phyloP scores from a whole-genome alignment of 345 rosid genomes.

The Eutrema heterophyllum region DNA sequence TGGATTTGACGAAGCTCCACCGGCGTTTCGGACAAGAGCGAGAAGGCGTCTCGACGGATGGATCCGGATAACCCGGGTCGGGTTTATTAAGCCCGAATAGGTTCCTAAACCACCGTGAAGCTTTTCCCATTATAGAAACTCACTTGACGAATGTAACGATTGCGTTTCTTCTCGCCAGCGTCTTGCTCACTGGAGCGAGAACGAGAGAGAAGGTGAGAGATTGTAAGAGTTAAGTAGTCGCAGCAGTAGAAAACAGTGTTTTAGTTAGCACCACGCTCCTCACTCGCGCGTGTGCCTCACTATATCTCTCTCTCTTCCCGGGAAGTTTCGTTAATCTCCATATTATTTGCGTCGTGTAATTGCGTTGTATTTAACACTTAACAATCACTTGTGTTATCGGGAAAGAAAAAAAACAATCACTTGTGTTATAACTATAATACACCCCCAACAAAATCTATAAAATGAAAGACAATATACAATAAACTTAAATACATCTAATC shows the following conservation, averaged over 20 bases:
- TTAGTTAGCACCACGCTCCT: background rate
- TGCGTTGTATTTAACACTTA: too few species aligned
- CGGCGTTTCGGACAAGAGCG: slow-evolving; percentile 45
- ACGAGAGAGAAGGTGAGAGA: background rate
- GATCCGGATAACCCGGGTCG: slow-evolving; percentile 30
- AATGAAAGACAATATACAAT: too few species aligned
- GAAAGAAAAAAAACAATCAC: too few species aligned
- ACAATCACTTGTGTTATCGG: too few species aligned
- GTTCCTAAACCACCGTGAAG: slow-evolving; percentile 69
- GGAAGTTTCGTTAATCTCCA: slow-evolving; percentile 26
- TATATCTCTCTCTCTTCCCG: background rate
- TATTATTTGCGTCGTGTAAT: background rate
- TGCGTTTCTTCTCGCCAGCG: slow-evolving; percentile 4
- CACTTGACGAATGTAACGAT: background rate
- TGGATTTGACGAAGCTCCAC: slow-evolving; percentile 84
- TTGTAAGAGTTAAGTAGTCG: slow-evolving; percentile 22
- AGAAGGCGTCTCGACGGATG: slow-evolving; percentile 15
- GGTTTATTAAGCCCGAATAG: slow-evolving; percentile 67
- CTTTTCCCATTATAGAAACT: slow-evolving; percentile 58
- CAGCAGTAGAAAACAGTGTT: slow-evolving; percentile 3
- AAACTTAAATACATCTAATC: too few species aligned
- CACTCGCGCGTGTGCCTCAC: slow-evolving; percentile 15
- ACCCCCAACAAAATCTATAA: too few species aligned
- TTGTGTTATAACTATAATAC: too few species aligned
- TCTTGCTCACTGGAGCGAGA: slow-evolving; percentile 1